Percentiles rank a stretch among this genome's conserved stretches.
phyloP scores from a whole-genome alignment of 768 basidiomycete genomes.

The Rhodotorula sphaerocarpa region DNA sequence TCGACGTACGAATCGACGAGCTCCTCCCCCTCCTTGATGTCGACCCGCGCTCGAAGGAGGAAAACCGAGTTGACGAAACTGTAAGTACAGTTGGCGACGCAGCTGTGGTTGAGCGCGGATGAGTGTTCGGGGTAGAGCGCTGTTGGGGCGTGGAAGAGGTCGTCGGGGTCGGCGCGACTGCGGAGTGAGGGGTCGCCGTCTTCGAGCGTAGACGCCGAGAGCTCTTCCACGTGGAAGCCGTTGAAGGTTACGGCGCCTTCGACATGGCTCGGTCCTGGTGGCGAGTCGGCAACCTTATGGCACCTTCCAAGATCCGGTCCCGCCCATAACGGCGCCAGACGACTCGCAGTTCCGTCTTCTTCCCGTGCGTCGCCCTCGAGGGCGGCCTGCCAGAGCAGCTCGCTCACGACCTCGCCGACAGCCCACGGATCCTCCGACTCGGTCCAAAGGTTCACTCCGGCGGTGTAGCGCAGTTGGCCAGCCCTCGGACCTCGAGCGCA shows the following conservation, averaged over 20 bases:
- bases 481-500: not conserved
- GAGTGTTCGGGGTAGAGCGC: slow-evolving; percentile 62
- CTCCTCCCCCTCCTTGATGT: slow-evolving; percentile 65
- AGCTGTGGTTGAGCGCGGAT: slow-evolving; percentile 79
- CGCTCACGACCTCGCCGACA: slow-evolving; percentile 4
- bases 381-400: slow-evolving; percentile 41
- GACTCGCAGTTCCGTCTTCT: too few relatives aligned
- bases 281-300: too few relatives aligned
- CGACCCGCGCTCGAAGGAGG: slow-evolving; percentile 59
- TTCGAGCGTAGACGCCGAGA: not conserved
- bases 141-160: slow-evolving; percentile 75
- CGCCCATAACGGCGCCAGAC: too few relatives aligned
- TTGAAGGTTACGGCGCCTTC: slow-evolving; percentile 41
- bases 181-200: not conserved
- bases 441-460: slow-evolving; percentile 8
- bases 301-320: too few relatives aligned
- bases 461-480: slow-evolving; percentile 50
- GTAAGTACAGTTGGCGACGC: slow-evolving; percentile 64
- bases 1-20: slow-evolving; percentile 63
- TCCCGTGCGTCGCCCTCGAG: slow-evolving; percentile 55
- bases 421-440: slow-evolving; percentile 17
- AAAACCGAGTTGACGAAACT: slow-evolving; percentile 70
- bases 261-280: not conserved
- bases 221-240: slow-evolving; percentile 18
- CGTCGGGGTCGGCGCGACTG: not conserved